These are phyloP conservation scores for Trichoderma gracile DNA, from an alignment of 2,329 filamentous ascomycete species.

Conservation along the genomic window DNA sequence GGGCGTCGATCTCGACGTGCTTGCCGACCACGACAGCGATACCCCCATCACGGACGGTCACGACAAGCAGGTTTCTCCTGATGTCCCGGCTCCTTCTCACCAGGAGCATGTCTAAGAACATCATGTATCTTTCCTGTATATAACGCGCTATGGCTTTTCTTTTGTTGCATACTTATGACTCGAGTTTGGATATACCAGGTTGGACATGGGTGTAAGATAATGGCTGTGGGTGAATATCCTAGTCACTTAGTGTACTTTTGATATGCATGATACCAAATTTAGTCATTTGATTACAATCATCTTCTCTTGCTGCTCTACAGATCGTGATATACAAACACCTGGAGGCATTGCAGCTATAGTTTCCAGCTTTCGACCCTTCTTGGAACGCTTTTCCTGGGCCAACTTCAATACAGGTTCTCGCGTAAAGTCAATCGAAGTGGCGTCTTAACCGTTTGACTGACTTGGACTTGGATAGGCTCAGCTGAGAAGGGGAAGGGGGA, in stretches of 20 bases:
- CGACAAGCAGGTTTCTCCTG: background rate
- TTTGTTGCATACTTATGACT: conserved; percentile 11
- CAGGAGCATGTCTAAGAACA: conserved; percentile 22
- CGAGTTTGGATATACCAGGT: conserved; percentile 14
- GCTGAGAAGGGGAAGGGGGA: too few species aligned
- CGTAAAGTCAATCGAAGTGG: too few species aligned
- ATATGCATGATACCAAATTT: background rate
- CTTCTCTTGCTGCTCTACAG: too few species aligned
- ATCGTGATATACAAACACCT: too few species aligned
- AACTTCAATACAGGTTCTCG: too few species aligned
- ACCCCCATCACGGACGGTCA: background rate
- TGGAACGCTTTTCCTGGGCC: too few species aligned
- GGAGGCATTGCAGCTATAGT: too few species aligned
- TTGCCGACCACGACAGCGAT: conserved; percentile 24
- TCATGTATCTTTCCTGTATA: background rate
- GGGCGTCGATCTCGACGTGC: conserved; percentile 41
- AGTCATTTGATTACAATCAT: background rate
- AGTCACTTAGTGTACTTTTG: background rate
- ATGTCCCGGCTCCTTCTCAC: conserved; percentile 14
- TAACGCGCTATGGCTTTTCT: conserved; percentile 8
- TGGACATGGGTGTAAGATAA: conserved; percentile 13
- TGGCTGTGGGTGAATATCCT: background rate
- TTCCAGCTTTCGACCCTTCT: too few species aligned
- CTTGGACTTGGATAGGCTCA: too few species aligned
- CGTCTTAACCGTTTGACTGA: too few species aligned